Base-by-base conservation (phyloP, 345 rosid species). In the Hirschfeldia incana region DNA sequence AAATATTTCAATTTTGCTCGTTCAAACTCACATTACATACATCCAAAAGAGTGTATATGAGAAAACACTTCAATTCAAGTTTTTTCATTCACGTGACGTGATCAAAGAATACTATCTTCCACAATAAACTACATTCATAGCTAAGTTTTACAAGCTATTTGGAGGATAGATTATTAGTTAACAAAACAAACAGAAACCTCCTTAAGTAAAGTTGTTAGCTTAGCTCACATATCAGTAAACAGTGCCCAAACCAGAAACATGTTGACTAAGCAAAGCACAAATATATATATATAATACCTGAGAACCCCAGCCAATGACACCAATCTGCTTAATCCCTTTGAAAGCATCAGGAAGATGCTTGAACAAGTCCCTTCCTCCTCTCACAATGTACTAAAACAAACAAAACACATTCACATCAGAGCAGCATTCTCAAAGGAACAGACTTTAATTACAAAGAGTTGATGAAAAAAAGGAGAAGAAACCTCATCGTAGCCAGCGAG, bases 291-390 rank as follows among this genome's bases (percentile, higher is more conserved):
- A 1, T 29, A 1, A 9, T 75, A 92, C 97, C 92, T 94, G 97
- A 27, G 98, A 94, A 15, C 97, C 98, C 98, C 94, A 94, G 11
- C 97, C 98, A 65, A 94, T 86, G 4, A 94, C 97, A 21, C 97
- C 98, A 60, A 94, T 94, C 83, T 94, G 97, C 87, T 89, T 89
- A 76, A 94, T 84, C 21, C 98, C 98, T 76, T 88, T 91, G 80
- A 94, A 88, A 33, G 97, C 97, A 69, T 89, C 94, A 0, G 92
- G 93, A 70, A 92, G 83, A 87, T 88, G 81, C 33, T 87, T 85
- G 88, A 94, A 94, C 85, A 94, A 85, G 77, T 94, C 89, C 65
- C 98, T 89, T 32, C 98, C 97, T 77, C 98, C 98, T 89, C 91
- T 94, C 85, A 94, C 98, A 81, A 92, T 92, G 82, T 85, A 92